Evolutionary conservation across 2,329 filamentous ascomycete genomes (phyloP), one percentile per base, ranked within the genome.

Genomic region (Penicillium sp.): DNA sequence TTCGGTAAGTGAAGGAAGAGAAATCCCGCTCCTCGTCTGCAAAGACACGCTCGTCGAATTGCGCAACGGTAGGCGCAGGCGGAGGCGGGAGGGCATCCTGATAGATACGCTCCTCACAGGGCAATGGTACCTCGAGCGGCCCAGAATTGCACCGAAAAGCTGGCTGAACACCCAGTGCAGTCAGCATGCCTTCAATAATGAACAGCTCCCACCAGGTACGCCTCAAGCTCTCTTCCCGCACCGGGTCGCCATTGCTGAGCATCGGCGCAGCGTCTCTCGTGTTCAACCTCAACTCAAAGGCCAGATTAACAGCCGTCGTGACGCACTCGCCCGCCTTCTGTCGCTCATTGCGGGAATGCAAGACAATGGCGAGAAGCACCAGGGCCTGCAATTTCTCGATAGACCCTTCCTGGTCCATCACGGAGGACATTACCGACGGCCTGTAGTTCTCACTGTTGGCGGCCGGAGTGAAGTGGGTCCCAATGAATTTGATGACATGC

Each of bases 161-260:
- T 13, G 53, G 57, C 49, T 68, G 65, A 10, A 70, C 63, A 3
- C 70, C 69, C n/a, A 95, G 82, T 3, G 87, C 87, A 5, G 88
- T 87, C 57, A 94, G 78, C 78, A 95, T 85, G 47, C 85, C 87
- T 64, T 95, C 88, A 13, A 88, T 79, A n/a, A 87, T 78, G 63
- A 84, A 91, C 33, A 87, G 61, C 59, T 80, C 88, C 90, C 90
- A 96, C 89, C 89, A 96, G 1, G 89, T 96, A 51, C 90, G 78
- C 17, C 88, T 80, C 80, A 88, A 85, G 64, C 84, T 87, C 68
- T 96, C 90, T 64, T 91, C 87, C 3, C 90, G 65, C 2, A 88
- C 74, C 0, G 80, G 75, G 51, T 85, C 80, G 4, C 81, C 80
- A 26, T 77, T 73, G 15, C 85, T 83, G 58, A 88, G 75, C 5